Percentiles rank a stretch among this genome's conserved stretches.
Evolutionary conservation across 202 grass and related monocot genomes (phyloP).

Genomic region (Panicum virgatum): DNA sequence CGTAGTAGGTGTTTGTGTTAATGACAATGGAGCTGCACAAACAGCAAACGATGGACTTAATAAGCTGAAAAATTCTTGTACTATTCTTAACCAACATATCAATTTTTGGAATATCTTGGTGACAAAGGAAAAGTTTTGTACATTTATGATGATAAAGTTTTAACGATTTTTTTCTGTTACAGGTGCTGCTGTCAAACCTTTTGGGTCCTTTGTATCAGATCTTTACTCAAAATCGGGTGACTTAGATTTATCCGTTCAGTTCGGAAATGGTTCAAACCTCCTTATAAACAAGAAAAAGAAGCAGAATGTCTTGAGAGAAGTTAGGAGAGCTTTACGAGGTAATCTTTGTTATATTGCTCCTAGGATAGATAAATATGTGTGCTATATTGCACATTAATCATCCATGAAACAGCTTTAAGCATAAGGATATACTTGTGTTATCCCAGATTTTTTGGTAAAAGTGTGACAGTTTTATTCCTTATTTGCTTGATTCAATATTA

Average conservation of each 20-base stretch:
- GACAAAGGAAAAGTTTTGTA: neutral
- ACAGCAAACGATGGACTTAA: neutral
- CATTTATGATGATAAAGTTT: neutral
- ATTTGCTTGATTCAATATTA: slow-evolving; percentile 16
- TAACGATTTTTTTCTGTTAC: slow-evolving; percentile 33
- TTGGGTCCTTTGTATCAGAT: slow-evolving; percentile 93
- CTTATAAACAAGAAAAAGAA: slow-evolving; percentile 54
- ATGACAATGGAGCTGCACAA: neutral
- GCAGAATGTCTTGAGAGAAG: slow-evolving; percentile 53
- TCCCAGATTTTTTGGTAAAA: slow-evolving; percentile 15
- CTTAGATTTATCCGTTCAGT: slow-evolving; percentile 85
- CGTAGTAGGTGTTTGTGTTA: neutral
- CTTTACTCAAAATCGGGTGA: slow-evolving; percentile 94
- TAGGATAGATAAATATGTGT: neutral
- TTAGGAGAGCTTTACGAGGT: slow-evolving; percentile 75
- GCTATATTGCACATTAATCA: neutral
- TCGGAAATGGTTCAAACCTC: slow-evolving; percentile 17
- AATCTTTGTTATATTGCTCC: slow-evolving; percentile 20
- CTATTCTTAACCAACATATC: slow-evolving; percentile 1
- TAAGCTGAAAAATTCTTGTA: neutral
- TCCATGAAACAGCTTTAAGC: slow-evolving; percentile 27
- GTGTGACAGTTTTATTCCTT: neutral
- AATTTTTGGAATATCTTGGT: slow-evolving; percentile 19
- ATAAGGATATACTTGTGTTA: slow-evolving; percentile 7
- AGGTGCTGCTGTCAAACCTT: slow-evolving; percentile 71